Evolutionary conservation across 2,329 filamentous ascomycete genomes (phyloP), one percentile per base, ranked within the genome.

Genomic region (Colletotrichum sp.): DNA sequence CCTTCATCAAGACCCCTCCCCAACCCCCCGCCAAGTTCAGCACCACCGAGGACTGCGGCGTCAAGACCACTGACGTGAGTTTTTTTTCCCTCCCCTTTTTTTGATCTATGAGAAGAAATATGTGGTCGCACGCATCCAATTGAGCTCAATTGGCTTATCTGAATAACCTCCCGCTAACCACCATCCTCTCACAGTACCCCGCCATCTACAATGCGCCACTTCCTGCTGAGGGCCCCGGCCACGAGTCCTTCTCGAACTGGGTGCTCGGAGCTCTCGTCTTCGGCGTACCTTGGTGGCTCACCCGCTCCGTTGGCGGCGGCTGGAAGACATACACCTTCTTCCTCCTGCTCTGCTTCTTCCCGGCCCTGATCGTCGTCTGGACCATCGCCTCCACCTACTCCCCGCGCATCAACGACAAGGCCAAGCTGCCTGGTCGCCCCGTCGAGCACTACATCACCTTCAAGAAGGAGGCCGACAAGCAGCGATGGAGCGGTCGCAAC

Each of bases 201-300:
- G 88, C 95, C 77, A 99, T 99, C 87, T 95, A 98, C 84, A 99
- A 99, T 92, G 95, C 93, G 65, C 96, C 97, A 79, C 92, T 99
- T 59, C 97, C 97, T 48, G 96, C 96, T 79, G 97, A 99, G 85
- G 95, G 92, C 67, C 88, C 95, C 67, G 94, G 96, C 79, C 93
- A 91, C 85, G 95, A 98, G 80, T 93, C 89, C 86, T 99, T 99
- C 92, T 96, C 94, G 87, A 98, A 97, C 87, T 87, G 89, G 80
- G 86, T 94, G 81, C 93, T 99, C 79, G 89, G 95, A 84, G 89
- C 90, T 80, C 85, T 96, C 77, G 85, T 98, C 77, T 84, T 92
- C 77, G 85, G 92, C 74, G 89, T 98, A 59, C 96, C 97, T 30
- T 92, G 90, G 84, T 99, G 94, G 87, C 82, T 98, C 75, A 92